phyloP scores from a whole-genome alignment of 2,329 filamentous ascomycete genomes.

The Fonsecaea erecta region DNA sequence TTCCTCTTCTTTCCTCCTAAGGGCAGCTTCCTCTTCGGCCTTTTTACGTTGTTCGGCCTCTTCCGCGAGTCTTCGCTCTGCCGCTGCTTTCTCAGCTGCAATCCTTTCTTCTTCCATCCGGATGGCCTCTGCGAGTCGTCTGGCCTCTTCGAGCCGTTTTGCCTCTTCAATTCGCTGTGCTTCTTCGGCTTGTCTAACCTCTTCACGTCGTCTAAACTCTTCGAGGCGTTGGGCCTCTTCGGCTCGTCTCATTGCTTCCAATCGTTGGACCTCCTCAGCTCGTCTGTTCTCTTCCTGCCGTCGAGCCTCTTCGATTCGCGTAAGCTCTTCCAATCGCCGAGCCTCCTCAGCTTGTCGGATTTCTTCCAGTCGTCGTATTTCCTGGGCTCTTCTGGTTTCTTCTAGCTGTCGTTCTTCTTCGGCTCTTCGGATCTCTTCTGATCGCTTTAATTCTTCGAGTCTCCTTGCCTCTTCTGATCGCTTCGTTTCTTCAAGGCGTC shows the following conservation, averaged over 20 bases:
- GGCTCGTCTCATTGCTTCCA: conserved; percentile 20
- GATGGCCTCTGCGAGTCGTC: conserved; percentile 38
- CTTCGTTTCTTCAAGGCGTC: conserved; percentile 31
- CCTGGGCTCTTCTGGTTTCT: conserved; percentile 11
- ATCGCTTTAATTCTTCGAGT: conserved; percentile 20
- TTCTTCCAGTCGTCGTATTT: conserved; percentile 22
- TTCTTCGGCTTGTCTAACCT: conserved; percentile 23
- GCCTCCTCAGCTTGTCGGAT: conserved; percentile 21
- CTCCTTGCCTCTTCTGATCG: conserved; percentile 24
- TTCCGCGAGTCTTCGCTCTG: conserved; percentile 46
- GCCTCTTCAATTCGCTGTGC: conserved; percentile 17
- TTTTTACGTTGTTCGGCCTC: conserved; percentile 45
- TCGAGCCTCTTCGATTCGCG: conserved; percentile 22
- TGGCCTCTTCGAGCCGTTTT: conserved; percentile 22
- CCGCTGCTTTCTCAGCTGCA: conserved; percentile 41
- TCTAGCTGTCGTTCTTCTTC: conserved; percentile 17
- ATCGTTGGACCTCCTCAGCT: conserved; percentile 25
- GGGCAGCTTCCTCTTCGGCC: conserved; percentile 47
- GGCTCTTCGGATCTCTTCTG: conserved; percentile 13
- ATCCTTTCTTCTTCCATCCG: conserved; percentile 32
- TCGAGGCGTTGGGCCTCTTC: conserved; percentile 20
- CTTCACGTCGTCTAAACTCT: conserved; percentile 4
- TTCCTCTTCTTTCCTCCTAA: conserved; percentile 52
- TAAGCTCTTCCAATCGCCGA: conserved; percentile 16
- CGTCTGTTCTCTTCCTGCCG: conserved; percentile 38